A percentile compares a stretch with the other conserved stretches of the same genome.
Evolutionary conservation across 1,284 basidiomycete species (phyloP).

Genomic region (Ceratorhiza oryzae-sativae): DNA sequence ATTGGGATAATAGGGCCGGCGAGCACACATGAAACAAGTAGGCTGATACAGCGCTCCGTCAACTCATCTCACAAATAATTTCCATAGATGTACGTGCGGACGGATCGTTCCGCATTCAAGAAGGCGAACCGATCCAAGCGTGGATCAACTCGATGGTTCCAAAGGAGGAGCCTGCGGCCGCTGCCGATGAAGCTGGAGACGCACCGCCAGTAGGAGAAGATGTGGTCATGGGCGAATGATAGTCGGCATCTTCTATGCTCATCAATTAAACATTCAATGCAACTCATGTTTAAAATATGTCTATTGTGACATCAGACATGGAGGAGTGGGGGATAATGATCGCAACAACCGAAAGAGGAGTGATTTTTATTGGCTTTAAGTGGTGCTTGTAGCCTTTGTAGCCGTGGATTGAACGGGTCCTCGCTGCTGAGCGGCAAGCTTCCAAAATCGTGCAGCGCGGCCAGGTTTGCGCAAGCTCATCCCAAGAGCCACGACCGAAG

Average conservation of each 20-base stretch:
- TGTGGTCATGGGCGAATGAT: conserved; percentile 78
- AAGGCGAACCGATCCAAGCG: conserved; percentile 73
- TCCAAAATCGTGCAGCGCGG: conserved; percentile 69
- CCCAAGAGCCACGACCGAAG: conserved; percentile 81
- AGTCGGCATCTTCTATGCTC: conserved; percentile 41
- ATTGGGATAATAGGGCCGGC: conserved; percentile 86
- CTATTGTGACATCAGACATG: conserved; percentile 20
- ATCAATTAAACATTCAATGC: conserved; percentile 40
- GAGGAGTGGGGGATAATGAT: conserved; percentile 36
- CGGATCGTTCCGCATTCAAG: conserved; percentile 79
- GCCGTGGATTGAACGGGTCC: background rate
- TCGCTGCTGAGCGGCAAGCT: conserved; percentile 48
- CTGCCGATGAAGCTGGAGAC: conserved; percentile 46
- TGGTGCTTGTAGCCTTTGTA: background rate
- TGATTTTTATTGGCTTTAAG: background rate
- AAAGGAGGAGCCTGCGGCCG: conserved; percentile 58
- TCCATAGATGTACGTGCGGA: conserved; percentile 52
- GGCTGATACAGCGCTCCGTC: background rate
- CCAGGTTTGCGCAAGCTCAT: conserved; percentile 77
- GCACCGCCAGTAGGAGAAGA: conserved; percentile 61
- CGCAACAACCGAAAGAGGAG: conserved; percentile 22
- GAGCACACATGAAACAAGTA: conserved; percentile 62
- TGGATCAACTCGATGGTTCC: conserved; percentile 76
- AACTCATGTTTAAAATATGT: conserved; percentile 27
- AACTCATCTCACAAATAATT: background rate